phyloP scores from a whole-genome alignment of 768 basidiomycete species.

The Filobasidium floriforme region DNA sequence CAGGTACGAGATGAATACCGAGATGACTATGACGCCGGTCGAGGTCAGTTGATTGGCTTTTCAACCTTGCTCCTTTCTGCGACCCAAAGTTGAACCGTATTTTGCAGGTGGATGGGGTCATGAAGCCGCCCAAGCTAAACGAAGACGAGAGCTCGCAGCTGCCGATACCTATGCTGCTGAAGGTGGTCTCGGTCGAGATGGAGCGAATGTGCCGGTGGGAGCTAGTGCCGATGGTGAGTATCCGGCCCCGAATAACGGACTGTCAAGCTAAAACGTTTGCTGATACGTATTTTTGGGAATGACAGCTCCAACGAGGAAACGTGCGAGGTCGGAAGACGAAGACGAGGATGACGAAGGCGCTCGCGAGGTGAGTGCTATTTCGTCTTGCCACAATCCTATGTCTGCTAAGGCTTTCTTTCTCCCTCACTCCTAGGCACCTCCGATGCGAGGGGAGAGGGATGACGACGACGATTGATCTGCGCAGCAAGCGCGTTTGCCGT shows the following conservation, averaged over 20 bases:
- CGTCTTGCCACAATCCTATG: not conserved
- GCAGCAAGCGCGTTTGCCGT: too few species aligned
- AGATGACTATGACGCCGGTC: constrained; percentile 91
- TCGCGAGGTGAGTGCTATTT: constrained; percentile 27
- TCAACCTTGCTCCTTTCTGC: constrained; percentile 45
- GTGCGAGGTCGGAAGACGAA: constrained; percentile 32
- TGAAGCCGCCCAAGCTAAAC: constrained; percentile 28
- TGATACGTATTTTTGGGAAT: not conserved
- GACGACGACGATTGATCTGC: constrained; percentile 21
- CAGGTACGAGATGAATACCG: constrained; percentile 86
- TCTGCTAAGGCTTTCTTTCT: not conserved
- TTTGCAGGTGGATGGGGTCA: constrained; percentile 40
- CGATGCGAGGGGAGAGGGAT: constrained; percentile 33
- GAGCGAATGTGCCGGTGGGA: constrained; percentile 36
- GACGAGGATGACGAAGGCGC: constrained; percentile 34
- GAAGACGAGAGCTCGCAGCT: constrained; percentile 33
- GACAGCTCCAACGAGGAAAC: constrained; percentile 16
- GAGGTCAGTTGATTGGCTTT: constrained; percentile 72
- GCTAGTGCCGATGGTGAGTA: constrained; percentile 3
- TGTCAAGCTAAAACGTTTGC: not conserved
- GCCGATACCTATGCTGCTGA: constrained; percentile 38
- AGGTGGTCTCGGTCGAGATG: constrained; percentile 32
- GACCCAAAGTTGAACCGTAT: not conserved
- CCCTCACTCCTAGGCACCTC: constrained; percentile 5
- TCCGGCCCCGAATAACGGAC: not conserved